Conservation (phyloP, 1,284 basidiomycete species). For the Gymnopus androsaceus region DNA sequence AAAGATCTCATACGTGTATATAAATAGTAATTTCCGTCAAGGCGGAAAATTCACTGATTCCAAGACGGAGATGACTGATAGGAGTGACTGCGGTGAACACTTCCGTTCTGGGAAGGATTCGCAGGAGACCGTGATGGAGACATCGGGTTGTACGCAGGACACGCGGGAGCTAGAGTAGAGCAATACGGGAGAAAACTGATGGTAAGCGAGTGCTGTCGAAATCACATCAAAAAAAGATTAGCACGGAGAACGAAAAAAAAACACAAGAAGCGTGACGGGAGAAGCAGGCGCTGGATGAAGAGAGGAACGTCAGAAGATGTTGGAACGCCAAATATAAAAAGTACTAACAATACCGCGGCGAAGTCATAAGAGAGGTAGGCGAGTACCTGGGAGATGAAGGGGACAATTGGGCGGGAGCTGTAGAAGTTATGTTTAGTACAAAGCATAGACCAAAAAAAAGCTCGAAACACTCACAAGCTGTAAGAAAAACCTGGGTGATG, state of each 20-base stretch:
- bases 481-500: slow-evolving; percentile 24
- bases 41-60: slow-evolving; percentile 25
- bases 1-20: no score
- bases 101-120: slow-evolving; percentile 67
- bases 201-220: slow-evolving; percentile 65
- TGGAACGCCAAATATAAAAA: not conserved
- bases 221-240: slow-evolving; percentile 21
- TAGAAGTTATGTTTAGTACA: slow-evolving; percentile 16
- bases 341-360: slow-evolving; percentile 85
- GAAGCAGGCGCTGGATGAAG: slow-evolving; percentile 79
- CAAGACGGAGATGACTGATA: slow-evolving; percentile 32
- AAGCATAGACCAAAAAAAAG: not conserved
- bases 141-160: slow-evolving; percentile 81
- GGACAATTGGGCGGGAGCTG: slow-evolving; percentile 75
- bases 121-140: slow-evolving; percentile 82
- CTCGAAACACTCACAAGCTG: slow-evolving; percentile 56
- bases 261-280: slow-evolving; percentile 81
- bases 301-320: slow-evolving; percentile 22
- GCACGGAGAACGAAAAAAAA: slow-evolving; percentile 28
- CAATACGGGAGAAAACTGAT: slow-evolving; percentile 43
- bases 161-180: slow-evolving; percentile 64
- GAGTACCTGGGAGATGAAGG: slow-evolving; percentile 87
- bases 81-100: slow-evolving; percentile 22
- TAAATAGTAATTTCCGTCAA: not conserved
- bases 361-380: slow-evolving; percentile 78